Evolutionary conservation across 2,329 filamentous ascomycete species (phyloP).

Genomic region (Fusarium sp.): DNA sequence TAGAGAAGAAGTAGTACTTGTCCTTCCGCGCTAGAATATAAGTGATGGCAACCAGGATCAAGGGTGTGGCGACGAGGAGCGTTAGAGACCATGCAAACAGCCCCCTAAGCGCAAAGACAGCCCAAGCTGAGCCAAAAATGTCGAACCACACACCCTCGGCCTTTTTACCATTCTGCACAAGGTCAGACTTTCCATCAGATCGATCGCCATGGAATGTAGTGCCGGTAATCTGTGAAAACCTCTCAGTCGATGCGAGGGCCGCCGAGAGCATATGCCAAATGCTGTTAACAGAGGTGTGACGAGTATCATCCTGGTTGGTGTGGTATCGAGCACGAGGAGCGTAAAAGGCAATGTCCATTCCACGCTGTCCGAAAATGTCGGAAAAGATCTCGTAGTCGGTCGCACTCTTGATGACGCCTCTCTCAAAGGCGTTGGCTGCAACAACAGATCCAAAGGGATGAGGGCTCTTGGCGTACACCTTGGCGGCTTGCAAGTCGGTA

Average conservation of each 20-base stretch:
- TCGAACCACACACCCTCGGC: conserved; percentile 92
- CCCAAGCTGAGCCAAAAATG: conserved; percentile 83
- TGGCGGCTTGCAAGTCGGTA: conserved; percentile 87
- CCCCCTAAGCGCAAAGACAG: conserved; percentile 81
- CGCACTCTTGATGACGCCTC: conserved; percentile 82
- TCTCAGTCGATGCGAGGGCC: conserved; percentile 78
- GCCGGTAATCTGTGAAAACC: conserved; percentile 76
- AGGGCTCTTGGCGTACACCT: conserved; percentile 76
- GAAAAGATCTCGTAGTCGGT: conserved; percentile 92
- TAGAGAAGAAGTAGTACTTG: conserved; percentile 90
- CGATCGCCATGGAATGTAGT: conserved; percentile 72
- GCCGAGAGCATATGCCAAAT: conserved; percentile 97
- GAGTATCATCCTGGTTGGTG: conserved; percentile 87
- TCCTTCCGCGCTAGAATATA: conserved; percentile 77
- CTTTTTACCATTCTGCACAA: conserved; percentile 74
- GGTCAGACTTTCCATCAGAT: conserved; percentile 66
- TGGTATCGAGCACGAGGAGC: conserved; percentile 89
- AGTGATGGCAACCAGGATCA: conserved; percentile 77
- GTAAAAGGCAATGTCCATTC: conserved; percentile 93
- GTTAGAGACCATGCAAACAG: conserved; percentile 91
- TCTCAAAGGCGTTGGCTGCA: conserved; percentile 84
- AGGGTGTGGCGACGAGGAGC: conserved; percentile 81
- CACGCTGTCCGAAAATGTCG: conserved; percentile 81
- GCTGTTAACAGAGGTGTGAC: conserved; percentile 76
- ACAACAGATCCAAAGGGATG: conserved; percentile 89